A percentile compares a stretch with the other conserved stretches of the same genome.
These are phyloP conservation scores for Phaeosphaeria sp. DNA, from an alignment of 2,329 filamentous ascomycete species.

Conservation along the genomic window DNA sequence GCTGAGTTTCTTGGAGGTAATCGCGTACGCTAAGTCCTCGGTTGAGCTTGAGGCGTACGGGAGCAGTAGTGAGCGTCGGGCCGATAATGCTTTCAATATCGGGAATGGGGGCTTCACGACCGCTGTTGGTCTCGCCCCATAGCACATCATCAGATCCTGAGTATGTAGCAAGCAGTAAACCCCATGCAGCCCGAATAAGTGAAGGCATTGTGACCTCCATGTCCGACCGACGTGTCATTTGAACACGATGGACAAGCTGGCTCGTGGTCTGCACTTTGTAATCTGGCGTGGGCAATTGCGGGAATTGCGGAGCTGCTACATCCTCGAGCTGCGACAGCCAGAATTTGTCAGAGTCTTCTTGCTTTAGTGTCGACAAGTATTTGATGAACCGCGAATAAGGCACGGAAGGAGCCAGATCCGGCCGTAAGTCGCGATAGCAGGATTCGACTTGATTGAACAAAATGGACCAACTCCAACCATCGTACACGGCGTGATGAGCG, in stretches of 20 bases:
- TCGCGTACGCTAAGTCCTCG: constrained; percentile 29
- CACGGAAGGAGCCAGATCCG: constrained; percentile 16
- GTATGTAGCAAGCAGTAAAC: constrained; percentile 53
- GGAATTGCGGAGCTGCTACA: constrained; percentile 37
- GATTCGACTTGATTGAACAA: constrained; percentile 35
- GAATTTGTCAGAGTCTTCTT: constrained; percentile 34
- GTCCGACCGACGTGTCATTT: constrained; percentile 23
- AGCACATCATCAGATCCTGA: constrained; percentile 56
- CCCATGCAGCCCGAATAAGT: constrained; percentile 55
- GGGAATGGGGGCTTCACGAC: constrained; percentile 42
- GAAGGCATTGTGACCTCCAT: constrained; percentile 45
- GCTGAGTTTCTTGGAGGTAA: constrained; percentile 38
- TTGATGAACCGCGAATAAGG: constrained; percentile 44
- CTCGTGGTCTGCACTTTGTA: constrained; percentile 40
- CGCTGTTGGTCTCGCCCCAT: constrained; percentile 53
- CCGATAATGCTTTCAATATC: constrained; percentile 50
- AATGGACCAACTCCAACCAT: constrained; percentile 42
- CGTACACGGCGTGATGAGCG: constrained; percentile 47
- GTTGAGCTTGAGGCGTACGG: constrained; percentile 51
- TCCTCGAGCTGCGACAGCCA: constrained; percentile 37
- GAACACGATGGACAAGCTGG: constrained; percentile 27
- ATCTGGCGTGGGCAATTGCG: constrained; percentile 38
- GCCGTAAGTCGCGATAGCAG: constrained; percentile 21
- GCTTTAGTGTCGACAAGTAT: constrained; percentile 34
- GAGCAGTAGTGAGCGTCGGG: constrained; percentile 51